phyloP scores from a whole-genome alignment of 768 basidiomycete species.

The Trametes elegans region DNA sequence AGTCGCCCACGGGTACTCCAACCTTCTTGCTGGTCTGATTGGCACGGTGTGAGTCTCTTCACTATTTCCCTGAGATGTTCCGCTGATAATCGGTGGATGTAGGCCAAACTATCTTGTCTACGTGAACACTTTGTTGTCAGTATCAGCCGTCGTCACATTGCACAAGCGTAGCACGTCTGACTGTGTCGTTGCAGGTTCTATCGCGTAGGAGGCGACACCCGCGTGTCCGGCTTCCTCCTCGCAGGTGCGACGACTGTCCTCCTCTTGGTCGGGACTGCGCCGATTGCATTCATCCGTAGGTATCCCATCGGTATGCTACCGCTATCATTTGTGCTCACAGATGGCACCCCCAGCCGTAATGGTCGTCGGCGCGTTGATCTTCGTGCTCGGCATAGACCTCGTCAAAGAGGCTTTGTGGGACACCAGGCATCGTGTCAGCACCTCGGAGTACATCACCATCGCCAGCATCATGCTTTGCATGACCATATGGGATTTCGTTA shows the following conservation, averaged over 20 bases:
- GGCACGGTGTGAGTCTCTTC: constrained; percentile 73
- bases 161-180: constrained; percentile 1
- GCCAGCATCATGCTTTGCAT: constrained; percentile 86
- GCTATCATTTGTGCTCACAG: not conserved
- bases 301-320: not conserved
- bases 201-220: constrained; percentile 85
- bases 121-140: constrained; percentile 78
- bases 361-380: constrained; percentile 90
- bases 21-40: constrained; percentile 73
- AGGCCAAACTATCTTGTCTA: constrained; percentile 82
- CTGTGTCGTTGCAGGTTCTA: constrained; percentile 60
- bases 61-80: not conserved
- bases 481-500: constrained; percentile 94
- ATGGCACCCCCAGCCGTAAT: constrained; percentile 73
- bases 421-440: constrained; percentile 82
- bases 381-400: constrained; percentile 91
- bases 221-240: constrained; percentile 83
- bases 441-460: constrained; percentile 80
- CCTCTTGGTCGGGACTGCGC: constrained; percentile 79
- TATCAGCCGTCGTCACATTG: not conserved
- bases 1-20: constrained; percentile 89
- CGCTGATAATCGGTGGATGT: constrained; percentile 31
- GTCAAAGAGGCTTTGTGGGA: constrained; percentile 98
- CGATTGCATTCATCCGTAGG: constrained; percentile 91
- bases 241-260: constrained; percentile 70